Evolutionary conservation across 1,139 yeast species (phyloP).

Genomic region (Sugiyamaella neomexicana): DNA sequence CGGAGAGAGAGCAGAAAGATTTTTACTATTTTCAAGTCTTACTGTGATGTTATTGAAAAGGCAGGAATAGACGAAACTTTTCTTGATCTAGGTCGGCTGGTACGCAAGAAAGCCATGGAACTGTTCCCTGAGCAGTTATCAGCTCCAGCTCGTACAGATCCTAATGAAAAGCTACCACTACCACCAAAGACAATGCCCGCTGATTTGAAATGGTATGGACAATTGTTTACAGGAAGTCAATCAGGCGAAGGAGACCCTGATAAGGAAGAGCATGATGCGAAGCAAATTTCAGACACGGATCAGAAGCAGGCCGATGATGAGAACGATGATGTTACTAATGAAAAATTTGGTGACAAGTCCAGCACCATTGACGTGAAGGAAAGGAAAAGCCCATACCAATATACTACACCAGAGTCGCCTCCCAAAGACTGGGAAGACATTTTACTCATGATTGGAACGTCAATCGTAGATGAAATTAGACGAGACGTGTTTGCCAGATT

Average conservation of each 20-base stretch:
- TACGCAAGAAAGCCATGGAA: slow-evolving; percentile 41
- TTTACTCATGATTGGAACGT: slow-evolving; percentile 64
- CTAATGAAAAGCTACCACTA: slow-evolving; percentile 29
- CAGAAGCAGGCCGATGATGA: slow-evolving; percentile 25
- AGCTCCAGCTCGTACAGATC: slow-evolving; percentile 30
- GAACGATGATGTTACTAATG: background rate
- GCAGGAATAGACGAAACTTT: slow-evolving; percentile 96
- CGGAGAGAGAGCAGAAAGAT: slow-evolving; percentile 84
- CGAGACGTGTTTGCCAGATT: slow-evolving; percentile 52
- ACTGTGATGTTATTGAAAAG: slow-evolving; percentile 60
- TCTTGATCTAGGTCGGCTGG: slow-evolving; percentile 69
- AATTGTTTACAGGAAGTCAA: slow-evolving; percentile 27
- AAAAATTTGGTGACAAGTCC: background rate
- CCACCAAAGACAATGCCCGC: slow-evolving; percentile 41
- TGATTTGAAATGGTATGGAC: slow-evolving; percentile 41
- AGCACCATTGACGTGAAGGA: background rate
- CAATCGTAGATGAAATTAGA: slow-evolving; percentile 56
- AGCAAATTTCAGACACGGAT: too few relatives aligned
- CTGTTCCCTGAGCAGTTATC: slow-evolving; percentile 42
- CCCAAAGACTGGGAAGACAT: slow-evolving; percentile 83
- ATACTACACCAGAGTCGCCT: background rate
- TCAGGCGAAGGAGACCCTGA: slow-evolving; percentile 16
- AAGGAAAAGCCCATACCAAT: slow-evolving; percentile 5
- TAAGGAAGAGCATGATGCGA: slow-evolving; percentile 20
- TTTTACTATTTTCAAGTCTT: slow-evolving; percentile 55